Base-by-base conservation (phyloP, 495 filamentous ascomycete genomes). In the Penicillium crystallinum region DNA sequence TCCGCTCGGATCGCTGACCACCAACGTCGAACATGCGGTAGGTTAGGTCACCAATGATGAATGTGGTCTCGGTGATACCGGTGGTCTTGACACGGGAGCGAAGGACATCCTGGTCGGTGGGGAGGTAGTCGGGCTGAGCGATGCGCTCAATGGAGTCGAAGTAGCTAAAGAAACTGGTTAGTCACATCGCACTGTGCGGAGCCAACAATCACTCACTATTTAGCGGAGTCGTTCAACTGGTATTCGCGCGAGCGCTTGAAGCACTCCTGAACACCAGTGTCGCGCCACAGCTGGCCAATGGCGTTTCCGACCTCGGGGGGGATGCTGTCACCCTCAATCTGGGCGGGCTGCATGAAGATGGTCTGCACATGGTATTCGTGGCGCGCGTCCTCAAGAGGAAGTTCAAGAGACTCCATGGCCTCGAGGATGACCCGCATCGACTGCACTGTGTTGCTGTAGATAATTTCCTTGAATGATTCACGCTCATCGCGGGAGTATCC, bases 11-110 rank as follows among this genome's bases (percentile, higher is more conserved):
- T 61, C 93, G 87, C 74, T 97, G 93, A 63, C 93, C 93, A 79
- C 93, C 93, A 29, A 99, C 93, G 69, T 99, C 93, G 76, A 97
- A 97, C 93, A 99, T 99, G 49, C 95, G 85, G 76, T 97, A 99
- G 27, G 91, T 97, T 64, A 99, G 76, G 62, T 97, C 90, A 54
- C 93, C 95, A 57, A 97, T 95, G 66, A 95, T 92, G 74, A 99
- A 99, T 39, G 91, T 93, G 17, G 93, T 97, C 75, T 99, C 93
- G 15, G 90, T 99, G 64, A 99, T 97, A 83, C 93, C 95, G 43
- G 93, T 99, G 21, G 93, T 99, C 83, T 96, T 96, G 72, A 99
- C 87, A 85, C 93, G 90, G 52, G 93, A 96, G 57, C 92, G 85
- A 34, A 98, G 88, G 17, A 98, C 91, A 77, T 99, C 93, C 69